These are phyloP conservation scores for Olyra latifolia DNA, from an alignment of 176 grass and related monocot species.

Conservation along the genomic window DNA sequence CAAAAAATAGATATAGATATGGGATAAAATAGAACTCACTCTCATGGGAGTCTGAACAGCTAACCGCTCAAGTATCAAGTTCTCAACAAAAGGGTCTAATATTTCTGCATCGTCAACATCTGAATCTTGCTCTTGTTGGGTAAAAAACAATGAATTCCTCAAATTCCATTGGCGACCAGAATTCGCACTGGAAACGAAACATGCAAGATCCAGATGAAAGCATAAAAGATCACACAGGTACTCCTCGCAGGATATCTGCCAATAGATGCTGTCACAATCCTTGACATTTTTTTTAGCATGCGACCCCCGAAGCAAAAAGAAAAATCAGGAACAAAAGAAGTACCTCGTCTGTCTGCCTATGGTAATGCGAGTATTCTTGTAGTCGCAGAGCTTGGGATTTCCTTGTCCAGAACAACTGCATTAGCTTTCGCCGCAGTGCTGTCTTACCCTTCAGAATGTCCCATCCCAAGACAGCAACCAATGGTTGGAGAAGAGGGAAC, in stretches of 20 bases:
- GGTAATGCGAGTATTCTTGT: conserved; percentile 79
- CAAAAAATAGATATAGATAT: conserved; percentile 16
- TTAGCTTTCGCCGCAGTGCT: conserved; percentile 66
- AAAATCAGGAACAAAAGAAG: conserved; percentile 17
- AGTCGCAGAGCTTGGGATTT: conserved; percentile 77
- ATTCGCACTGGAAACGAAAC: conserved; percentile 88
- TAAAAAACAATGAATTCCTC: conserved; percentile 71
- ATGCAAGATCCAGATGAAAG: conserved; percentile 88
- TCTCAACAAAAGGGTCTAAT: conserved; percentile 91
- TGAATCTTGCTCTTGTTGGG: conserved; percentile 56
- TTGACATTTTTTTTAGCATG: conserved; percentile 23
- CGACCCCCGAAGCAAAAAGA: conserved; percentile 22
- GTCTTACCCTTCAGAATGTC: conserved; percentile 93
- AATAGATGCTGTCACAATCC: conserved; percentile 41
- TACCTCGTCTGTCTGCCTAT: conserved; percentile 69
- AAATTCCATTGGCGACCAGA: conserved; percentile 68
- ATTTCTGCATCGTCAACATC: conserved; percentile 48
- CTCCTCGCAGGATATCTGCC: conserved; percentile 76
- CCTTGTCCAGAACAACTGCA: conserved; percentile 92
- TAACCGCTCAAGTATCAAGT: conserved; percentile 89
- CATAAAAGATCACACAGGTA: conserved; percentile 92
- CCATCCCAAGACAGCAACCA: conserved; percentile 93
- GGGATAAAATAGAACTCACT: conserved; percentile 35
- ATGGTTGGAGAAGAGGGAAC: conserved; percentile 89
- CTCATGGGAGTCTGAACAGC: conserved; percentile 90